phyloP scores from a whole-genome alignment of 805 yeast genomes.

The Nakazawaea peltata region DNA sequence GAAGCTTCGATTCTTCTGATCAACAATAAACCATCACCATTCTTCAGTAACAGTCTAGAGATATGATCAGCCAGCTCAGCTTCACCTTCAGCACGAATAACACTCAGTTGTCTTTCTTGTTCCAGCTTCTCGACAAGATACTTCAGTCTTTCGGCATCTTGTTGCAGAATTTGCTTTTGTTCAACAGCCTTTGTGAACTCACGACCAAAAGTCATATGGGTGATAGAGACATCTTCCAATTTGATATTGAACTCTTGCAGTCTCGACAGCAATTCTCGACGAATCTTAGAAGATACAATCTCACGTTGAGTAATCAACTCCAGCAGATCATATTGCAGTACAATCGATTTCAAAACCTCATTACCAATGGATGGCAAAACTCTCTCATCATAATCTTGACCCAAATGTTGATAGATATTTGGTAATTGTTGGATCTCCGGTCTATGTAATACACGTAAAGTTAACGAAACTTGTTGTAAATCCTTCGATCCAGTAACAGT shows the following conservation, averaged over 20 bases:
- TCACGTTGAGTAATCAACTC: slow-evolving; percentile 97
- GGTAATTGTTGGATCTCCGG: slow-evolving; percentile 86
- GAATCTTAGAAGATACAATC: slow-evolving; percentile 80
- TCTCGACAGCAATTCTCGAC: slow-evolving; percentile 75
- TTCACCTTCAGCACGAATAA: slow-evolving; percentile 98
- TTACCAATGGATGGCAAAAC: slow-evolving; percentile 90
- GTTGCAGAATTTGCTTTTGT: slow-evolving; percentile 98
- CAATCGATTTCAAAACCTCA: slow-evolving; percentile 83
- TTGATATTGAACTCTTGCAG: slow-evolving; percentile 85
- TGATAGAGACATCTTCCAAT: slow-evolving; percentile 94
- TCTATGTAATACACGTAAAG: slow-evolving; percentile 87
- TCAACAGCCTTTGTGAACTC: slow-evolving; percentile 98
- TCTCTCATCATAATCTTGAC: slow-evolving; percentile 91
- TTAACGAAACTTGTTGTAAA: slow-evolving; percentile 89
- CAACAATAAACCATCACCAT: slow-evolving; percentile 91
- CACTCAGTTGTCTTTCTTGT: slow-evolving; percentile 91
- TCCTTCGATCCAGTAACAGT: slow-evolving; percentile 97
- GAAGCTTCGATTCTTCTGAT: slow-evolving; percentile 96
- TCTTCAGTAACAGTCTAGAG: slow-evolving; percentile 84
- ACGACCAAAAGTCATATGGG: slow-evolving; percentile 94
- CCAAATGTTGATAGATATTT: slow-evolving; percentile 80
- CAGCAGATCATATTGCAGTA: slow-evolving; percentile 93
- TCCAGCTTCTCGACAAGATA: slow-evolving; percentile 92
- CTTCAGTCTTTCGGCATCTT: slow-evolving; percentile 96
- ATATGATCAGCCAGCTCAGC: slow-evolving; percentile 97